Evolutionary conservation across 1,284 basidiomycete genomes (phyloP), one percentile per base, ranked within the genome.

Genomic region (Austroboletus novae-zelandiae): DNA sequence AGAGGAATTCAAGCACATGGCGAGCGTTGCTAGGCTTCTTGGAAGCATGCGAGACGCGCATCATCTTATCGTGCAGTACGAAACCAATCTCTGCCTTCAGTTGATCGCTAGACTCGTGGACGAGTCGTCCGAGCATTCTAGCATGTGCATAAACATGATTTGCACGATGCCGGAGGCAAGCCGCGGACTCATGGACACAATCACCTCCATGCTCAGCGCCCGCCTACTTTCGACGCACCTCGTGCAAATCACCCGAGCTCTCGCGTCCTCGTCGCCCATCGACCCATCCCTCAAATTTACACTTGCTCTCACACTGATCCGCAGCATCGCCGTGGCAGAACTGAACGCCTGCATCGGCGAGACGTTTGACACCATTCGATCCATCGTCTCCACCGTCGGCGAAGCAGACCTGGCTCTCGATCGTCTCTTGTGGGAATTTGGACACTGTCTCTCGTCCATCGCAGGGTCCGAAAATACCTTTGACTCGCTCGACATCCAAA

Each of bases 1-100:
- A 20, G 78, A 84, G 55, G 85, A 88, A 55, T 57, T 85, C 48
- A 80, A 78, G 58, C 61, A 67, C 23, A 66, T 69, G 29, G 61
- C 79, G 14, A 59, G 61, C n/a, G 58, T 69, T 5, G 61, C 80
- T 9, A 62, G 70, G 41, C 54, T 59, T n/a, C 58, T 83, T 36
- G 63, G 66, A 20, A 61, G 61, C 29, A 57, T 60, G 13, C 56
- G 62, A 23, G 57, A 63, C 4, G 64, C 65, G 4, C 64, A 74
- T 15, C 61, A 68, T 25, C 60, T 51, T 31, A 53, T 71, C 48
- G 56, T 57, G 8, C 66, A 68, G 40, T 74, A 64, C n/a, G 57
- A 67, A 49, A 52, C 60, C 30, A 60, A 61, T 30, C 56, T 65
- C 23, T 51, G 30, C 42, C 56, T 65, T 32, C 55, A 65, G 45